Evolutionary conservation across 1,284 basidiomycete genomes (phyloP).

Genomic region (Apiotrichum gamsii): DNA sequence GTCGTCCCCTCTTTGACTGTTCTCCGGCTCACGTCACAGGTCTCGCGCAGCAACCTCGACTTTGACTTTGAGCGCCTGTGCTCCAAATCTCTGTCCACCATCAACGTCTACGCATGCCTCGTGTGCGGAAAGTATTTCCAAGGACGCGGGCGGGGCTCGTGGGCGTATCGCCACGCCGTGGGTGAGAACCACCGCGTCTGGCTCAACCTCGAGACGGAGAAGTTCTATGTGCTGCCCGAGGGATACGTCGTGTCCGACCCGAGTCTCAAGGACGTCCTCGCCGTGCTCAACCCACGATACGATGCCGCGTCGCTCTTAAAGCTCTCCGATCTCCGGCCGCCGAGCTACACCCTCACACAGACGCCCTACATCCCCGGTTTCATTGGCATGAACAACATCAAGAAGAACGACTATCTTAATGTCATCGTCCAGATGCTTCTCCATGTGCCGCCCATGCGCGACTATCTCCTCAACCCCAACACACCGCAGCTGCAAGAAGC

Average conservation of each 20-base stretch:
- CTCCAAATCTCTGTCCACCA: constrained; percentile 90
- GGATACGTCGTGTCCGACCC: constrained; percentile 93
- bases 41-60: constrained; percentile 81
- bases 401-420: constrained; percentile 94
- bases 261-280: constrained; percentile 87
- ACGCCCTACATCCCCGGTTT: constrained; percentile 87
- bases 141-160: constrained; percentile 84
- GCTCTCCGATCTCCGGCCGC: constrained; percentile 54
- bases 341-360: constrained; percentile 72
- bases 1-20: too few relatives aligned
- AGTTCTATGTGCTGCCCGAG: constrained; percentile 98
- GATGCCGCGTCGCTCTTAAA: constrained; percentile 49
- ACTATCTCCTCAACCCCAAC: constrained; percentile 72
- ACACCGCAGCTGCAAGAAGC: constrained; percentile 46
- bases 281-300: constrained; percentile 82
- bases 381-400: constrained; percentile 96
- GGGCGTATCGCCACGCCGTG: constrained; percentile 94
- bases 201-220: constrained; percentile 87
- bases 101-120: constrained; percentile 96
- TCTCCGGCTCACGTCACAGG: constrained; percentile 50
- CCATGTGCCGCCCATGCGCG: constrained; percentile 82
- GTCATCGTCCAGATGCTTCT: constrained; percentile 90
- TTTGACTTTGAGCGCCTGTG: constrained; percentile 99
- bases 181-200: constrained; percentile 98
- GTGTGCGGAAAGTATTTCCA: constrained; percentile 99